Percentiles rank a stretch among this genome's conserved stretches.
Evolutionary conservation across 768 basidiomycete genomes (phyloP).

Genomic region (Boletus rufocinnamomeus): DNA sequence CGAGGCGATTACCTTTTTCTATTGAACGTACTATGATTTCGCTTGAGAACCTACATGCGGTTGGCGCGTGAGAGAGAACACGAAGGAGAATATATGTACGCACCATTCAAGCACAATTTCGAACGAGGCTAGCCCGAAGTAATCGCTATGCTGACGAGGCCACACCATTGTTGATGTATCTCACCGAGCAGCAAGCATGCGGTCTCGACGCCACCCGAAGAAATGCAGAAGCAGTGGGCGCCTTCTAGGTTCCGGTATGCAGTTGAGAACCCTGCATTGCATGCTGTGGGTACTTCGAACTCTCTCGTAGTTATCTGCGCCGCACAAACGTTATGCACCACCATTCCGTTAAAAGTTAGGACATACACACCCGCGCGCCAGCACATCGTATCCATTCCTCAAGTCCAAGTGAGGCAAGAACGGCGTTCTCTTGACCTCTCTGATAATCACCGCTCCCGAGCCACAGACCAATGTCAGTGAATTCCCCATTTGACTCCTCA

Average conservation of each 20-base stretch:
- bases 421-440: conserved; percentile 28
- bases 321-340: conserved; percentile 11
- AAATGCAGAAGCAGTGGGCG: conserved; percentile 16
- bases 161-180: conserved; percentile 24
- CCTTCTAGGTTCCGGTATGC: conserved; percentile 15
- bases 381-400: conserved; percentile 21
- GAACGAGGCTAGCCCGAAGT: conserved; percentile 1
- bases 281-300: conserved; percentile 16
- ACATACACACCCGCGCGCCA: conserved; percentile 13
- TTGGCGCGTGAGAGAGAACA: background rate
- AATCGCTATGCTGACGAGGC: conserved; percentile 24
- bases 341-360: conserved; percentile 8
- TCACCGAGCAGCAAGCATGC: conserved; percentile 43
- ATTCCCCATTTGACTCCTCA: conserved; percentile 53
- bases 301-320: conserved; percentile 18
- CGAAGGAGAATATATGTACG: background rate
- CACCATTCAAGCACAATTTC: background rate
- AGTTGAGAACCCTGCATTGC: conserved; percentile 11
- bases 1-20: conserved; percentile 5
- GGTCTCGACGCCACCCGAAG: conserved; percentile 25
- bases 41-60: background rate
- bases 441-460: conserved; percentile 45
- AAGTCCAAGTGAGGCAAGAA: conserved; percentile 39
- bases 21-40: background rate
- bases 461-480: conserved; percentile 54